phyloP scores from a whole-genome alignment of 495 filamentous ascomycete genomes.

The Antarctomyces pellizariae region DNA sequence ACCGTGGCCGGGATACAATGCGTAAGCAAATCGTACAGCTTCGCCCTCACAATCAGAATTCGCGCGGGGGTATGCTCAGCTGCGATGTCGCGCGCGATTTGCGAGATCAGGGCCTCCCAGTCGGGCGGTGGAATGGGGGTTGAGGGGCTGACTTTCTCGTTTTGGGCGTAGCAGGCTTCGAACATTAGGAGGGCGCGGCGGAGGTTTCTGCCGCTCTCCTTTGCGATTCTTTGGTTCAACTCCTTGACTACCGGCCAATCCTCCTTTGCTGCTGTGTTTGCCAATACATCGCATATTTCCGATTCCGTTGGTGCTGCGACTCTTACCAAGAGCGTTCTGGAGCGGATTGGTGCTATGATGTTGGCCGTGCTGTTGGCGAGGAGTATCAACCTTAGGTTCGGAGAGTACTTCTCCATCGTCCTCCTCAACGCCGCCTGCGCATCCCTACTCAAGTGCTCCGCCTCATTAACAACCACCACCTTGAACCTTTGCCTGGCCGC shows the following conservation, averaged over 20 bases:
- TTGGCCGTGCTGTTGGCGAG: constrained; percentile 88
- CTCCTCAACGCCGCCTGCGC: constrained; percentile 84
- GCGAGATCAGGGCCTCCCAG: constrained; percentile 74
- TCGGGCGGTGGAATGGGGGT: constrained; percentile 85
- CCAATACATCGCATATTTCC: constrained; percentile 62
- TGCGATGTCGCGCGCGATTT: constrained; percentile 79
- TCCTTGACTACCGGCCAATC: constrained; percentile 44
- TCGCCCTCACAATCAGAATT: constrained; percentile 67
- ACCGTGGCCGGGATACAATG: constrained; percentile 92
- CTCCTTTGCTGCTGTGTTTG: constrained; percentile 50
- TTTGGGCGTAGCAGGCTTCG: constrained; percentile 89
- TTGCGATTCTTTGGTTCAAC: constrained; percentile 63
- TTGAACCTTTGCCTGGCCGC: constrained; percentile 81
- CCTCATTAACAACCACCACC: constrained; percentile 97
- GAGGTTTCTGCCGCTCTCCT: constrained; percentile 80
- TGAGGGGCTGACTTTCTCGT: constrained; percentile 73
- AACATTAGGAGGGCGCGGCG: constrained; percentile 81
- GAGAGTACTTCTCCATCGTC: constrained; percentile 98
- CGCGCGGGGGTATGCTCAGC: constrained; percentile 71
- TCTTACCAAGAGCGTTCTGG: constrained; percentile 67
- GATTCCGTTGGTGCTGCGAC: constrained; percentile 72
- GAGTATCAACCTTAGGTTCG: constrained; percentile 75
- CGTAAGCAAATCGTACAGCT: constrained; percentile 84
- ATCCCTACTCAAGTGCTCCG: constrained; percentile 84
- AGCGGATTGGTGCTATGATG: constrained; percentile 90